Evolutionary conservation across 106 monocot genomes (phyloP), one percentile per base, ranked within the genome.

Genomic region (Gastrodia elata): DNA sequence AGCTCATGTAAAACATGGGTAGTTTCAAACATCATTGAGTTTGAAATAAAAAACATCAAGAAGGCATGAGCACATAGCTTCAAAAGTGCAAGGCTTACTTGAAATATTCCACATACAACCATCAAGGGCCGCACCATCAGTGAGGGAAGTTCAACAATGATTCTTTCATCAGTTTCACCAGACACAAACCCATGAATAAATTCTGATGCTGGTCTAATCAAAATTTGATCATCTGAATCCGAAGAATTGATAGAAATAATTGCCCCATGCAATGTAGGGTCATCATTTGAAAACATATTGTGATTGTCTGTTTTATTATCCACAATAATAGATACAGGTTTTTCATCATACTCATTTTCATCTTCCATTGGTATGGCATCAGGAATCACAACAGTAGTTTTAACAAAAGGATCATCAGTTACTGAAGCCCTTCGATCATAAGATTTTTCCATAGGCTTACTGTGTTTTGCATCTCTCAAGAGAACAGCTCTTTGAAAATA

Each of bases 111-210:
- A 59, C 73, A 77, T 27, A 98, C 79, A 80, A 91, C 86, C 73
- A 87, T 98, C 70, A 93, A 74, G 36, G 88, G 98, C 16, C 84
- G 84, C 40, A 98, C 91, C 88, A 98, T 91, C 48, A 81, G 76
- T 26, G 98, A 84, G 68, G 90, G 82, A 65, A 98, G 80, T 71
- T 98, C 98, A 77, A 88, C 55, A 72, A 98, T 74, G 71, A 98
- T 84, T 77, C 88, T 98, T 82, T 98, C 98, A 85, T 98, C 88
- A 70, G 75, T 59, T 30, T 98, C 91, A 87, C 80, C 88, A 25
- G 91, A 87, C 39, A 84, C 81, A 82, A 82, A 89, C 15, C 81
- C 84, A 70, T 88, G 93, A 35, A 79, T 80, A 68, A 77, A 72
- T n/a, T 73, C 75, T 58, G 80, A 61, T 57, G 83, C 76, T 9